phyloP scores from a whole-genome alignment of 2,329 filamentous ascomycete species.

The Ophiostoma sp. region DNA sequence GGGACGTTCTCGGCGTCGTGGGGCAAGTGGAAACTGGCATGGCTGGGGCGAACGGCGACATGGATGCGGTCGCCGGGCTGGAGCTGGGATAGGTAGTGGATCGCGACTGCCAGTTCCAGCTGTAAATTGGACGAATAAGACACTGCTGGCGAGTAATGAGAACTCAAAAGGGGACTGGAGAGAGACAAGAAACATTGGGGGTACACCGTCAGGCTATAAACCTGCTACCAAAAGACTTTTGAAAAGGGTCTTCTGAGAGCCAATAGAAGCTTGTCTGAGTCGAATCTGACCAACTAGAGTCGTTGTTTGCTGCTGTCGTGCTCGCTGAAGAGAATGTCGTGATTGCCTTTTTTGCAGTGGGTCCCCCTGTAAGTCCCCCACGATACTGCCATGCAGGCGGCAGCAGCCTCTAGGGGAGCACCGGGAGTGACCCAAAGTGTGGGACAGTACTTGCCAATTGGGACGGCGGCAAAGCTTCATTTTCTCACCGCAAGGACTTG shows the following conservation, averaged over 20 bases:
- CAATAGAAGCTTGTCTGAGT: neutral
- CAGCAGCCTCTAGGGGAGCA: neutral
- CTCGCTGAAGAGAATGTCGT: conserved; percentile 1
- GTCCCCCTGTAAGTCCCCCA: neutral
- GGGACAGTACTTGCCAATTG: neutral
- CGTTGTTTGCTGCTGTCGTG: neutral
- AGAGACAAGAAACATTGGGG: neutral
- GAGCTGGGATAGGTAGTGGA: conserved; percentile 53
- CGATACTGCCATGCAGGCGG: neutral
- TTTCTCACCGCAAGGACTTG: neutral
- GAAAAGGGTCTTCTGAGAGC: neutral
- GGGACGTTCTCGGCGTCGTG: conserved; percentile 47
- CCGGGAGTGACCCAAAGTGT: conserved; percentile 1
- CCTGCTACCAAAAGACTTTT: neutral
- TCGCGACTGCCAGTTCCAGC: neutral
- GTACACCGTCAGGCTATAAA: neutral
- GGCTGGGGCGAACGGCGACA: conserved; percentile 51
- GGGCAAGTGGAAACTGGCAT: conserved; percentile 50
- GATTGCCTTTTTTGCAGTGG: neutral
- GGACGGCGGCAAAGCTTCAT: neutral
- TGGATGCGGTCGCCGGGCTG: conserved; percentile 50
- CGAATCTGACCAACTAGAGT: neutral
- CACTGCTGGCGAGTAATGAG: neutral
- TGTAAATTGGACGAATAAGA: neutral
- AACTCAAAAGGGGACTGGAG: neutral